These are phyloP conservation scores for Favolaschia claudopus DNA, from an alignment of 768 basidiomycete species.

Conservation along the genomic window DNA sequence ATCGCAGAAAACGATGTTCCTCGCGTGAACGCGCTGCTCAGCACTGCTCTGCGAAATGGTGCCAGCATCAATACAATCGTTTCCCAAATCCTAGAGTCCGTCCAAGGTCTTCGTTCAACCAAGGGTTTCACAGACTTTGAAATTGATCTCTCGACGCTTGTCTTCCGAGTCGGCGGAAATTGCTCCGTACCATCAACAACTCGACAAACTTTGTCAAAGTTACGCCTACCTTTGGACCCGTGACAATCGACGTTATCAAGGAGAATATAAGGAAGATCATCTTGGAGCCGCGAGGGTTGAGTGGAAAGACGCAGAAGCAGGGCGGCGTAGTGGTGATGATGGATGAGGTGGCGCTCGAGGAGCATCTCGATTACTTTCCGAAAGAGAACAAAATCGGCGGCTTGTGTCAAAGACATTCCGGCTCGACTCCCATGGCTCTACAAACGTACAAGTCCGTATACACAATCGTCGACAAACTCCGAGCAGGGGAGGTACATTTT, in stretches of 20 bases:
- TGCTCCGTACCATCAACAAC: background rate
- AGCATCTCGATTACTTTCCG: slow-evolving; percentile 1
- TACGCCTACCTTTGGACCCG: background rate
- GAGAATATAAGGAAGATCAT: slow-evolving; percentile 10
- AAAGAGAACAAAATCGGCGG: slow-evolving; percentile 7
- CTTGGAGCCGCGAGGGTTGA: no score
- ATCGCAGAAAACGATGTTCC: no score
- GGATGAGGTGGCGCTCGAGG: no score
- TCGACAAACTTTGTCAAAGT: background rate
- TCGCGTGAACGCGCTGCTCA: no score
- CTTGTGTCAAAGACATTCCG: slow-evolving; percentile 13
- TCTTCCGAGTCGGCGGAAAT: background rate
- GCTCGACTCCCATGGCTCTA: background rate
- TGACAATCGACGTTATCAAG: background rate
- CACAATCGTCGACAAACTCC: background rate
- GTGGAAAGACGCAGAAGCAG: background rate
- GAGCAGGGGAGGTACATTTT: background rate
- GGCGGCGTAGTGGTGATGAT: background rate
- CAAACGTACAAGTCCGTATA: background rate
- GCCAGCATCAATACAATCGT: no score
- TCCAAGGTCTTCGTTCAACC: no score
- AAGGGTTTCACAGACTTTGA: background rate
- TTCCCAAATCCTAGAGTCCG: no score
- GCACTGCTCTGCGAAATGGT: no score
- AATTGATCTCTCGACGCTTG: background rate